A percentile compares a stretch with the other conserved stretches of the same genome.
Conservation (phyloP, 2,329 filamentous ascomycete species). For the Rhinocladiella similis region DNA sequence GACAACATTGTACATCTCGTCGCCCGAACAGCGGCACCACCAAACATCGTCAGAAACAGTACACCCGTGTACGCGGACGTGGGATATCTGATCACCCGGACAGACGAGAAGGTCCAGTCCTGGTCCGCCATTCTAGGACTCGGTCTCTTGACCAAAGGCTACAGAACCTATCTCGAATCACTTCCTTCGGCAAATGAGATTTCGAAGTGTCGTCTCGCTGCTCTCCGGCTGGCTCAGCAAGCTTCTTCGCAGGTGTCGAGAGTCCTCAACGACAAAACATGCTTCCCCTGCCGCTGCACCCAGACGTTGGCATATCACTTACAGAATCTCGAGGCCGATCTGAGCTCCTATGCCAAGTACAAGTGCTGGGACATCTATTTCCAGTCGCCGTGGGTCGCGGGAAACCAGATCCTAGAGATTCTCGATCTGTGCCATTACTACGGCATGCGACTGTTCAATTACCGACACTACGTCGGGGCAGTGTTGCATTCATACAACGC, state of each 20-base stretch:
- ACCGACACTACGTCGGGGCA: slow-evolving; percentile 32
- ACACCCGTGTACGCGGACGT: slow-evolving; percentile 27
- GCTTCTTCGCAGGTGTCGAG: slow-evolving; percentile 21
- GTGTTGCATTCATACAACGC: slow-evolving; percentile 33
- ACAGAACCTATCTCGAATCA: slow-evolving; percentile 25
- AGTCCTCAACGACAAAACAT: slow-evolving; percentile 27
- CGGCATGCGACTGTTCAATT: slow-evolving; percentile 32
- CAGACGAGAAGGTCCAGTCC: slow-evolving; percentile 9
- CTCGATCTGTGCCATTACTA: slow-evolving; percentile 32
- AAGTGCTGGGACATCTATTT: slow-evolving; percentile 33
- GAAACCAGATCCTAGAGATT: slow-evolving; percentile 33
- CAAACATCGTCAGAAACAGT: slow-evolving; percentile 21
- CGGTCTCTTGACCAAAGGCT: slow-evolving; percentile 27
- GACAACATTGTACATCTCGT: slow-evolving; percentile 29
- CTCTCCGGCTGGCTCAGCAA: slow-evolving; percentile 31
- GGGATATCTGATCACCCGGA: slow-evolving; percentile 23
- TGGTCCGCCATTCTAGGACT: slow-evolving; percentile 28
- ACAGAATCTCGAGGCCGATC: slow-evolving; percentile 27
- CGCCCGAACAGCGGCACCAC: slow-evolving; percentile 1
- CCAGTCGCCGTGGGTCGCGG: slow-evolving; percentile 33
- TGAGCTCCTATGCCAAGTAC: slow-evolving; percentile 26
- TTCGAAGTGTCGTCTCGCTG: slow-evolving; percentile 27
- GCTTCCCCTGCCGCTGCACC: slow-evolving; percentile 32
- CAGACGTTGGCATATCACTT: slow-evolving; percentile 32
- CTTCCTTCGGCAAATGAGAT: slow-evolving; percentile 4